Base-by-base conservation (phyloP, 148 eudicot genomes). In the Chenopodium album region DNA sequence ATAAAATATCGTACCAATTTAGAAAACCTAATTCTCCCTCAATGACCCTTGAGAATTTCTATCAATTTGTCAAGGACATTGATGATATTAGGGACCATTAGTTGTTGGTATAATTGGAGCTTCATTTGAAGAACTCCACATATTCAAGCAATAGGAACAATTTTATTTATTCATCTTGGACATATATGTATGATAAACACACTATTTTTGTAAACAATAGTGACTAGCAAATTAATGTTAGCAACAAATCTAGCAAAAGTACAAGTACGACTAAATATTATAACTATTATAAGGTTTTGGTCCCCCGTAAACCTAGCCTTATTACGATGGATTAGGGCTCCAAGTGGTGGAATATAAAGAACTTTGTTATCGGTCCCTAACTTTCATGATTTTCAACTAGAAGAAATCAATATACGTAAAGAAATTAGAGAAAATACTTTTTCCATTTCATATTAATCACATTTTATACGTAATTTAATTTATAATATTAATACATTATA, bases 271-370 rank as follows among this genome's bases (percentile, higher is more conserved):
- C 66, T 65, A 48, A 65, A 20, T 31, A 34, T n/a, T 65, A 50
- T 10, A 31, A 52, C 12, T 71, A 76, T 41, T 32, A 37, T 67
- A 75, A 48, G 80, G 62, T 14, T 5, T 78, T 82, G 85, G 89
- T 84, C 83, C 89, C 87, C 87, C 52, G 63, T 66, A 48, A 76
- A 80, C 76, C 80, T 34, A 77, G 63, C 86, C 86, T 73, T 32
- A 75, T 28, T 31, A 75, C 37, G 17, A 81, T 31, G 2, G 32
- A 31, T 50, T 46, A 68, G 28, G 63, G 66, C 56, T 20, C 63
- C 76, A 79, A 46, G 37, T 76, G 70, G 66, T 22, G 44, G 32
- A 28, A 54, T 31, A 47, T 29, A 80, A 80, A 9, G 37, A 29
- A 44, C 47, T 47, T 22, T 14, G n/a, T 0, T 69, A 79, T 48